These are phyloP conservation scores for Coffea canephora DNA, from an alignment of 257 asterid genomes.

Conservation along the genomic window DNA sequence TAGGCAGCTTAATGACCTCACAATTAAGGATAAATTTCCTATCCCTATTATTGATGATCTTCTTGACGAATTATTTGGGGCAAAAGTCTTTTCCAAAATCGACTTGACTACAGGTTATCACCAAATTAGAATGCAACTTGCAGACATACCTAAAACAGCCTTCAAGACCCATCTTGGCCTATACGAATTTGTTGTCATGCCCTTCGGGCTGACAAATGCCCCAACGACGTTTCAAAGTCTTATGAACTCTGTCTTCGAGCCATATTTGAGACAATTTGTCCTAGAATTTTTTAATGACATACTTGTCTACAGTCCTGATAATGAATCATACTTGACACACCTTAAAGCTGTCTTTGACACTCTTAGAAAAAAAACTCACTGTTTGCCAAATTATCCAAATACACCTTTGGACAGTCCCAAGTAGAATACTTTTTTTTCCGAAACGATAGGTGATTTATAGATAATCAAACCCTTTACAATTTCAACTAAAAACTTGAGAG, in stretches of 20 bases:
- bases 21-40: neutral
- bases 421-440: neutral
- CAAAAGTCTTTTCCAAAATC: neutral
- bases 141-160: neutral
- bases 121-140: neutral
- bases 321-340: neutral
- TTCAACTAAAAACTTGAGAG: too few relatives aligned
- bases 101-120: neutral
- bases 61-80: neutral
- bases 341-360: neutral
- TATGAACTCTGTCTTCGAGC: neutral
- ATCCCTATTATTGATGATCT: slow-evolving; percentile 3
- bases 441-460: too few relatives aligned
- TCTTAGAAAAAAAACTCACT: neutral
- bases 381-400: neutral
- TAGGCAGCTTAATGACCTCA: neutral
- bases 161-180: neutral
- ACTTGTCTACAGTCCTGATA: neutral
- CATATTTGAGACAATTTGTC: neutral
- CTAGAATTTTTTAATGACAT: neutral
- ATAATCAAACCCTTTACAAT: too few relatives aligned
- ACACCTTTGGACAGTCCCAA: neutral
- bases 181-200: neutral
- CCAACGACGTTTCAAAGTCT: neutral
- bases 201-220: neutral